Percentiles rank a stretch among this genome's conserved stretches.
These are phyloP conservation scores for Wallacemonas sp. DNA, from an alignment of 208 protist species.

Conservation along the genomic window DNA sequence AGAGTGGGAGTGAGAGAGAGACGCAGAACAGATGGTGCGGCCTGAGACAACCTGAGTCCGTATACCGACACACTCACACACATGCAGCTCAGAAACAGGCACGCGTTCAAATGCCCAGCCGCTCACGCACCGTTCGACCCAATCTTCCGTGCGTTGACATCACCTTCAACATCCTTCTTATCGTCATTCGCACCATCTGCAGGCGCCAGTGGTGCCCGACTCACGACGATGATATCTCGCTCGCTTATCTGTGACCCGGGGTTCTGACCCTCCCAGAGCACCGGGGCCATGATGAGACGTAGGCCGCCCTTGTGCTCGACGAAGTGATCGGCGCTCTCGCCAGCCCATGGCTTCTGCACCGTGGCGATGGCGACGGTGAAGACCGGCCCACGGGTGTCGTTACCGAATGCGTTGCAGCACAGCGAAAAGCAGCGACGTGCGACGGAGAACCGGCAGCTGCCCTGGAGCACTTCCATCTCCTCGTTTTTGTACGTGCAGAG, in stretches of 20 bases:
- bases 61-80: too few relatives aligned
- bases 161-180: too few relatives aligned
- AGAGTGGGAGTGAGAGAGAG: background rate
- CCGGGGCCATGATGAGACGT: conserved; percentile 65
- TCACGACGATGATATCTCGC: conserved; percentile 66
- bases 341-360: conserved; percentile 53
- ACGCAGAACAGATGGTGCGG: too few relatives aligned
- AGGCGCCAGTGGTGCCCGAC: conserved; percentile 6
- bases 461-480: conserved; percentile 65
- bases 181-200: background rate
- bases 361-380: conserved; percentile 64
- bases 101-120: too few relatives aligned
- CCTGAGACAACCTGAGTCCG: too few relatives aligned
- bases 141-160: background rate
- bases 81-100: too few relatives aligned
- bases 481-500: conserved; percentile 63
- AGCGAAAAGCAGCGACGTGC: conserved; percentile 59
- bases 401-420: conserved; percentile 51
- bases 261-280: conserved; percentile 48
- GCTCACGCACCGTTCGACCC: too few relatives aligned
- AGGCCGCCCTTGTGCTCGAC: conserved; percentile 53
- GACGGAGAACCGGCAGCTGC: conserved; percentile 62
- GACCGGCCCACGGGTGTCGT: conserved; percentile 42
- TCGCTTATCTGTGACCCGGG: conserved; percentile 57
- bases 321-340: conserved; percentile 47